These are phyloP conservation scores for Phaeotremella skinneri DNA, from an alignment of 768 basidiomycete species.

Conservation along the genomic window DNA sequence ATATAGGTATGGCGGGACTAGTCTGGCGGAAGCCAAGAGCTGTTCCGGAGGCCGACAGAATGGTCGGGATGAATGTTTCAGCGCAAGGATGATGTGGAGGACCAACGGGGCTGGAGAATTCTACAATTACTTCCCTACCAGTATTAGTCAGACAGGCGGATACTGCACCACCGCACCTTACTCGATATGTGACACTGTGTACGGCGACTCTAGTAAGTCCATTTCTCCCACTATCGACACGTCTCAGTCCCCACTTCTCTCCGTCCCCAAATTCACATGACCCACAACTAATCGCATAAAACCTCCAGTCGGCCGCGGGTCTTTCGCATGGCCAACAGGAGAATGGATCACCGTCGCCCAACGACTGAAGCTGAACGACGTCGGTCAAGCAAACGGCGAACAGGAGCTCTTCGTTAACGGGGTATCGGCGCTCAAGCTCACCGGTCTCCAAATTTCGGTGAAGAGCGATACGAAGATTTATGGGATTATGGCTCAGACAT, in stretches of 20 bases:
- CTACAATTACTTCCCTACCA: constrained; percentile 66
- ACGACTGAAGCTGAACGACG: constrained; percentile 72
- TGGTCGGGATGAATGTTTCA: constrained; percentile 62
- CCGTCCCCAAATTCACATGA: too few species aligned
- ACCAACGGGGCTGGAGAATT: constrained; percentile 62
- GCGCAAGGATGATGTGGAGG: constrained; percentile 70
- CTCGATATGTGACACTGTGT: constrained; percentile 61
- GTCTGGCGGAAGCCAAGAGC: constrained; percentile 55
- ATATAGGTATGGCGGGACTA: constrained; percentile 57
- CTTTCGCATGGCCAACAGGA: constrained; percentile 65
- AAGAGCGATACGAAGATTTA: constrained; percentile 58
- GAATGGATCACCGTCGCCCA: constrained; percentile 67
- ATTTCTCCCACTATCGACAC: not conserved
- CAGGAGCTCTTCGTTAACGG: constrained; percentile 67
- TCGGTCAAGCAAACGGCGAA: constrained; percentile 69
- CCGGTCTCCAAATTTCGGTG: constrained; percentile 60
- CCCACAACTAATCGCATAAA: too few species aligned
- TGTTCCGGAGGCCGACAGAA: constrained; percentile 68
- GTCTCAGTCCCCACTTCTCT: too few species aligned
- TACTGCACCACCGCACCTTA: constrained; percentile 57
- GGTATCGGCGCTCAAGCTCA: constrained; percentile 62
- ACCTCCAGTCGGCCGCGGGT: constrained; percentile 63
- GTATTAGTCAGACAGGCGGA: constrained; percentile 53
- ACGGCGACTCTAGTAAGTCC: constrained; percentile 51
- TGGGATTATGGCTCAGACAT: constrained; percentile 63